Evolutionary conservation across 2,329 filamentous ascomycete genomes (phyloP), one percentile per base, ranked within the genome.

Genomic region (Epichloe baconii): DNA sequence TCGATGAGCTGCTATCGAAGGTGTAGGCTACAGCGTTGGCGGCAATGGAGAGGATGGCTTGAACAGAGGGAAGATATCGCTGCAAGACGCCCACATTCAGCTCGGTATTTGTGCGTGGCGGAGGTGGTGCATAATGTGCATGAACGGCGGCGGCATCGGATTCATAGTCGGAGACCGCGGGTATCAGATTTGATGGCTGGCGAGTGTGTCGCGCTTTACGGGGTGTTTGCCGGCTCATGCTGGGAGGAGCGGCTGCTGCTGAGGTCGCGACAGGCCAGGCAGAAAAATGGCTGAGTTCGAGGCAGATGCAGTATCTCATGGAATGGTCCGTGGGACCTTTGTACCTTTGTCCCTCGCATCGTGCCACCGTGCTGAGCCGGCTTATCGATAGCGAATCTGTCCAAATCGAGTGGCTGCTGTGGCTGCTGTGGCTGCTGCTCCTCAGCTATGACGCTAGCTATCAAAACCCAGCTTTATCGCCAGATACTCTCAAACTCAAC

Each of bases 1-100:
- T 70, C 49, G 78, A 72, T 3, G 80, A 75, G 4, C 74, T 68
- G 45, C 79, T 74, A 55, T 76, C 79, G 70, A 94, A 93, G 46
- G 78, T 79, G 73, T 96, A 97, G 57, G 96, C 78, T 37, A 93
- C 87, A 26, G 86, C 86, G 61, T 91, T 95, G 35, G 86, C 84
- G 5, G 88, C 88, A 58, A 93, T 85, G 55, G 85, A 84, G 56
- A 88, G 74, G 62, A 96, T 88, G 49, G 76, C 71, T 53, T 74
- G 73, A 56, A 96, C 80, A 52, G 79, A 77, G 35, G 88, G 86
- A 53, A 88, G 79, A 70, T 95, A 87, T 58, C 88, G 86, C 53
- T 79, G 82, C 37, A 97, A 76, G 40, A 96, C 91, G 47, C 80
- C 76, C 57, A 95, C 76, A 71, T 97, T 97, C 62, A 97, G 82